Evolutionary conservation across 2,329 filamentous ascomycete genomes (phyloP).

Genomic region (Claviceps quebecensis): DNA sequence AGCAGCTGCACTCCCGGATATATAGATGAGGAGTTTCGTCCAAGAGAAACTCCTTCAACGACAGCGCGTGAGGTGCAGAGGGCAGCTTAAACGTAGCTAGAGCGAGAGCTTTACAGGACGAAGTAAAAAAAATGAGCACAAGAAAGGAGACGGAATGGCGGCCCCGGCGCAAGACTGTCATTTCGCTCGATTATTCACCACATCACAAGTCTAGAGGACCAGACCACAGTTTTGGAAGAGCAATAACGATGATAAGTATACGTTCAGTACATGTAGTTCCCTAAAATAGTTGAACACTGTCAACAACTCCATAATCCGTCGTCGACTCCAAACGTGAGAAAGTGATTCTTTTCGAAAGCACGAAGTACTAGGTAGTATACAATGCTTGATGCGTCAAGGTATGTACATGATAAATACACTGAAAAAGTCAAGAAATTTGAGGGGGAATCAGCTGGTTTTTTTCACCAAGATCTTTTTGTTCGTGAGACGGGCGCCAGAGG

Average conservation of each 20-base stretch:
- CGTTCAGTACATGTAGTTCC: slow-evolving; percentile 7
- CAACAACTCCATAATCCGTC: slow-evolving; percentile 1
- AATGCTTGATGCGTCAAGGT: no score
- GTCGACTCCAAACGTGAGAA: neutral
- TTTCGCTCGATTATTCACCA: neutral
- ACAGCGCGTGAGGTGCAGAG: neutral
- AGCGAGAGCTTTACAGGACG: neutral
- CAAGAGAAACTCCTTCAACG: neutral
- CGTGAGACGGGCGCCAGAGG: slow-evolving; percentile 2
- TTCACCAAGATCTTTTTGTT: neutral
- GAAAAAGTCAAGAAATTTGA: neutral
- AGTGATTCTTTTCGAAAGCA: neutral
- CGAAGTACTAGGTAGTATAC: neutral
- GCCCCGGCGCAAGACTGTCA: neutral
- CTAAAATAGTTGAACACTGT: slow-evolving; percentile 2
- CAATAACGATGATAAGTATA: slow-evolving; percentile 7
- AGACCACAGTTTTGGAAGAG: slow-evolving; percentile 4
- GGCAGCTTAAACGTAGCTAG: neutral
- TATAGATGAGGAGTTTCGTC: neutral
- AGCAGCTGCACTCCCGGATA: neutral
- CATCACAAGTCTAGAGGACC: neutral
- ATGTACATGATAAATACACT: neutral
- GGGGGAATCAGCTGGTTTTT: neutral
- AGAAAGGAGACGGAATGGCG: neutral
- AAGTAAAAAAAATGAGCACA: neutral